Evolutionary conservation across 2,329 filamentous ascomycete species (phyloP).

Genomic region (Fusarium foetens): DNA sequence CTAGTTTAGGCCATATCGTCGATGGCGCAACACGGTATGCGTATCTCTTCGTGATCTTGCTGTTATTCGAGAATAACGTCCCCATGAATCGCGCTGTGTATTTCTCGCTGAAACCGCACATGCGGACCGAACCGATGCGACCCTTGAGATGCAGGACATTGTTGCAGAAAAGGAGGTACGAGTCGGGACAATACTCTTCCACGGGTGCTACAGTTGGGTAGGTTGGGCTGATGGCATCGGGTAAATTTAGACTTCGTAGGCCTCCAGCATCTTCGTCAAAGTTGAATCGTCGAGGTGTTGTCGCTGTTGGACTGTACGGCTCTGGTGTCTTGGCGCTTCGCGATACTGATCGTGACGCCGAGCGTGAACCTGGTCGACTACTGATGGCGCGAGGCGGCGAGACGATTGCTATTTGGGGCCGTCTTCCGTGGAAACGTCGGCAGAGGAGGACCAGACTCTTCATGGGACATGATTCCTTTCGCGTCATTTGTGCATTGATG

Average conservation of each 20-base stretch:
- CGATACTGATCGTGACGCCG: conserved; percentile 20
- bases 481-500: conserved; percentile 40
- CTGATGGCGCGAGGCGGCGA: conserved; percentile 2
- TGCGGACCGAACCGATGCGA: conserved; percentile 47
- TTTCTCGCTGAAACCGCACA: conserved; percentile 51
- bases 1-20: conserved; percentile 46
- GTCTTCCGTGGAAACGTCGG: conserved; percentile 48
- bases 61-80: conserved; percentile 40
- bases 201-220: background rate
- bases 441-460: conserved; percentile 49
- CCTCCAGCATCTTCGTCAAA: background rate
- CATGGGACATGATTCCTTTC: conserved; percentile 39
- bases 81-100: conserved; percentile 46
- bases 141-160: conserved; percentile 46
- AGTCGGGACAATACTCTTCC: conserved; percentile 47
- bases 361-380: conserved; percentile 27
- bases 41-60: conserved; percentile 1
- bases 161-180: conserved; percentile 47
- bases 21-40: conserved; percentile 48
- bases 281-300: background rate
- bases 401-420: background rate
- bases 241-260: background rate
- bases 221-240: background rate
- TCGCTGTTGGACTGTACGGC: conserved; percentile 1
- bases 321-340: conserved; percentile 13